Base-by-base conservation (phyloP, 164 flowering plant genomes). In the Paratinospora sagittata region DNA sequence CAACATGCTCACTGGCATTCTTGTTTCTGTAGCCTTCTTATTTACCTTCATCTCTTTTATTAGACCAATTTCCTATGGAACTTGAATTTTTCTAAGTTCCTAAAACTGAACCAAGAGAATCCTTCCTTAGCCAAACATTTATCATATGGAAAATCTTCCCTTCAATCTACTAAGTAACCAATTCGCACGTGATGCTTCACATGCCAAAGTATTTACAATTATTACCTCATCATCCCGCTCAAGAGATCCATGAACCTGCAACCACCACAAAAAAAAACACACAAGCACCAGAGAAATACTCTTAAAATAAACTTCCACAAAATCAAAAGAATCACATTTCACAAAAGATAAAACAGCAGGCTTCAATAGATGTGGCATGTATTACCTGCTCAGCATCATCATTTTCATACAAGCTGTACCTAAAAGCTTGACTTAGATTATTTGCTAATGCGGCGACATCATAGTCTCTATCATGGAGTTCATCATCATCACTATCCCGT, bases 401-500 rank as follows among this genome's bases (percentile, higher is more conserved):
- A 75, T 84, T 85, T 66, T 85, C 93, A 80, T 91, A 89, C 33
- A 89, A 82, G 74, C 77, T 85, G 68, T 89, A 88, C 78, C 91
- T 84, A 72, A 90, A 96, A 63, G 96, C 96, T 81, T 88, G 90
- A 77, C 86, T 93, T 72, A 90, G 76, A 77, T 91, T 87, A 86
- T 96, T 89, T 27, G 97, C 95, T 26, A 95, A 76, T 69, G 90
- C 89, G 52, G 96, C 90, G 26, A 93, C 95, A 78, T 96, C 98
- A 83, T 92, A 93, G 78, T 96, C 99, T 77, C 96, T 84, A 65
- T 96, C 99, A 73, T 90, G 90, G 63, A 87, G 75, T 57, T 92
- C 96, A 65, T 96, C 99, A 69, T 96, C 99, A 77, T 96, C 99
- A 74, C 97, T 96, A 60, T 95, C 98, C 80, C 92, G 86, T 55